Evolutionary conservation across 108 stramenopile genomes (phyloP).

Genomic region (Schizochytrium sp.): DNA sequence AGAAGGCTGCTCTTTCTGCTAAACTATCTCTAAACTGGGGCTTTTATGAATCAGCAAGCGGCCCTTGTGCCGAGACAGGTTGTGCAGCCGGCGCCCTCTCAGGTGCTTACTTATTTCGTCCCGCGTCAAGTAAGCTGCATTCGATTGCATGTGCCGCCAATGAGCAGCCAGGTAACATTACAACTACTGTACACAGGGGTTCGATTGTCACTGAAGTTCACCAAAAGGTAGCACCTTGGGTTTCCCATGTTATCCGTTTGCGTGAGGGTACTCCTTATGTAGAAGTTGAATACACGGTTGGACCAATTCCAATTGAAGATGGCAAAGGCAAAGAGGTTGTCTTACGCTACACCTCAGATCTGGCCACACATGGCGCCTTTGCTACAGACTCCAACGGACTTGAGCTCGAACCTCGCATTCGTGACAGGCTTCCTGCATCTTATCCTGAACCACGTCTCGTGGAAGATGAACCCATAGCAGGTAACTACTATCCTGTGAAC

Average conservation of each 20-base stretch:
- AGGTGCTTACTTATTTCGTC: constrained; percentile 96
- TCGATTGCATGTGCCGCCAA: background rate
- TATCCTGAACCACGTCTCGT: constrained; percentile 81
- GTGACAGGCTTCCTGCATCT: constrained; percentile 70
- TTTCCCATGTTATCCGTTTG: constrained; percentile 85
- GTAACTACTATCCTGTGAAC: constrained; percentile 95
- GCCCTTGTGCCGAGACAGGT: background rate
- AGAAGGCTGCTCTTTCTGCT: background rate
- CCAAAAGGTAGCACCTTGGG: constrained; percentile 84
- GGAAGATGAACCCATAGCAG: constrained; percentile 87
- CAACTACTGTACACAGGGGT: constrained; percentile 52
- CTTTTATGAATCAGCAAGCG: constrained; percentile 47
- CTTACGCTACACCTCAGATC: constrained; percentile 77
- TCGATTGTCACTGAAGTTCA: constrained; percentile 82
- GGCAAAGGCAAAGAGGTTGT: constrained; percentile 79
- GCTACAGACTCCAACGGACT: constrained; percentile 96
- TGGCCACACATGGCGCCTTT: constrained; percentile 80
- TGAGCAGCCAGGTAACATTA: constrained; percentile 14
- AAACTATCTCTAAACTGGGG: background rate
- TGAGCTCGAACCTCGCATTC: constrained; percentile 85
- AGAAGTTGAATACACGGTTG: constrained; percentile 90
- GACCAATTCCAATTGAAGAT: constrained; percentile 88
- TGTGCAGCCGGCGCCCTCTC: constrained; percentile 63
- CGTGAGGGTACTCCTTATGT: constrained; percentile 77
- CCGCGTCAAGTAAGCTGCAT: constrained; percentile 69